A percentile compares a stretch with the other conserved stretches of the same genome.
phyloP scores from a whole-genome alignment of 345 rosid genomes.

The thale cress (Arabidopsis thaliana) region TAIR10.1 NC_003071.7:13114001-13114500 shows the following conservation, averaged over 20 bases:
- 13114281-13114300: no score
- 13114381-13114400: neutral
- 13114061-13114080: no score
- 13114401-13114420: neutral
- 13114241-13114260: neutral
- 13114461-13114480: neutral
- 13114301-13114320: no score
- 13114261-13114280: neutral
- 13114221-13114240: neutral
- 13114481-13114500: neutral
- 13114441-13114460: neutral
- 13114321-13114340: neutral
- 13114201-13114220: neutral
- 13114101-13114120: neutral
- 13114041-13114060: no score
- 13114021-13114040: neutral
- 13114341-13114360: neutral
- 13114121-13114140: no score
- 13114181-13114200: neutral
- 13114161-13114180: neutral
- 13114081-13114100: neutral
- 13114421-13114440: neutral
- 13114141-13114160: neutral
- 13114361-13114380: neutral
- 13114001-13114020: neutral